These are phyloP conservation scores for Fusarium solani-melongenae DNA, from an alignment of 2,329 filamentous ascomycete genomes.

Conservation along the genomic window DNA sequence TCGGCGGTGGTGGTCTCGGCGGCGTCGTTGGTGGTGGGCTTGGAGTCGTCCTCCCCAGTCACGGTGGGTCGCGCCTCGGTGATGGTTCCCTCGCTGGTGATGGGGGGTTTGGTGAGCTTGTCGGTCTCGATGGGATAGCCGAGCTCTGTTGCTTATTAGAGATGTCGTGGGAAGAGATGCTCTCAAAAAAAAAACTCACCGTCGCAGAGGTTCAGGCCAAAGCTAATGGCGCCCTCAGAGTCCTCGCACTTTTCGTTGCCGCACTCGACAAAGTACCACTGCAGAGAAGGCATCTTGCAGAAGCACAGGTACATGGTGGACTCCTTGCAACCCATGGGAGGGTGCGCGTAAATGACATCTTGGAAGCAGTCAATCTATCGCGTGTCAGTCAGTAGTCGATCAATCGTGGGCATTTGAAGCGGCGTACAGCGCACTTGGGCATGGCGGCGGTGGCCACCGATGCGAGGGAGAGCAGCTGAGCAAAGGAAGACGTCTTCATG, in stretches of 20 bases:
- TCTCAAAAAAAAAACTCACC: constrained; percentile 19
- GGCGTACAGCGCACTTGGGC: constrained; percentile 30
- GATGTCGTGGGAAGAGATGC: too few species aligned
- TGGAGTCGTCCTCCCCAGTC: not conserved
- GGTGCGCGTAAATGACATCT: constrained; percentile 42
- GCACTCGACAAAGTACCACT: constrained; percentile 41
- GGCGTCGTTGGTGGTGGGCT: not conserved
- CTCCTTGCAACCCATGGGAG: constrained; percentile 44
- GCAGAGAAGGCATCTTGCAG: constrained; percentile 40
- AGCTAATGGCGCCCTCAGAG: constrained; percentile 26
- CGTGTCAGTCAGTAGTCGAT: not conserved
- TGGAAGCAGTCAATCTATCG: constrained; percentile 44
- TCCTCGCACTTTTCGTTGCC: constrained; percentile 19
- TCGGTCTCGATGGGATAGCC: constrained; percentile 24
- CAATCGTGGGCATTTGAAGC: not conserved
- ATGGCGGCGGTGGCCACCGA: constrained; percentile 5
- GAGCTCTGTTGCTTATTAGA: constrained; percentile 11
- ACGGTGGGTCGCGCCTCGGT: not conserved
- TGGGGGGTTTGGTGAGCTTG: constrained; percentile 4
- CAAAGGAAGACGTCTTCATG: constrained; percentile 26
- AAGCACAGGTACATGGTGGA: constrained; percentile 47
- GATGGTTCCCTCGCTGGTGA: constrained; percentile 3
- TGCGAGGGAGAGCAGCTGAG: constrained; percentile 21
- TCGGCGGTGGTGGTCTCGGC: not conserved
- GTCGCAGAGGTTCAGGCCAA: constrained; percentile 49